Conservation (phyloP, 2,329 filamentous ascomycete species). For the Colletotrichum paranaense region DNA sequence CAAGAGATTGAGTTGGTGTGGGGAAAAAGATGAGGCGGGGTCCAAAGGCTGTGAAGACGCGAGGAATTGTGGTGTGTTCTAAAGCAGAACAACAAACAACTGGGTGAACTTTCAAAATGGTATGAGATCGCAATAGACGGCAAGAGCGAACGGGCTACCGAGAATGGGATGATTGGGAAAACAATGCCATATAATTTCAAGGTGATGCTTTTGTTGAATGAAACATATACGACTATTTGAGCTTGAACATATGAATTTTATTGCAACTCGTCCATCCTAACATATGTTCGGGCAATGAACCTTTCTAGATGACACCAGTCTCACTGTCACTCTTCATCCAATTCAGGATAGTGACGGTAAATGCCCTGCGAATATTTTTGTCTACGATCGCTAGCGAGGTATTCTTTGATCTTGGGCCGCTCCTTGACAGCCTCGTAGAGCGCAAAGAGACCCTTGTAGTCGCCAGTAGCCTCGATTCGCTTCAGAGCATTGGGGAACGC, state of each 20-base stretch:
- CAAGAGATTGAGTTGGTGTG: neutral
- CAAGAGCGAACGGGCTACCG: too few species aligned
- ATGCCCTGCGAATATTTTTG: constrained; percentile 72
- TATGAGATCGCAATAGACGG: too few species aligned
- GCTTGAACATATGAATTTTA: too few species aligned
- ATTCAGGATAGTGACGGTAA: constrained; percentile 78
- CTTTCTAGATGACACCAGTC: too few species aligned
- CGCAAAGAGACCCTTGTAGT: constrained; percentile 71
- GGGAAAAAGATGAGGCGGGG: neutral
- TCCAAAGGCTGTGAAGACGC: too few species aligned
- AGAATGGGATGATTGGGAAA: too few species aligned
- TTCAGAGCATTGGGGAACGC: constrained; percentile 77
- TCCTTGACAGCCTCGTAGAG: constrained; percentile 73
- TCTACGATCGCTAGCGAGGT: constrained; percentile 74
- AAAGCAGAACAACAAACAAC: neutral
- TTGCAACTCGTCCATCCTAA: too few species aligned
- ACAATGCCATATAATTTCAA: too few species aligned
- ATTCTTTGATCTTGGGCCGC: constrained; percentile 73
- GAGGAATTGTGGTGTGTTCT: too few species aligned
- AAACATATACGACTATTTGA: too few species aligned
- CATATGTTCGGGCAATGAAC: too few species aligned
- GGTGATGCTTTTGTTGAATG: too few species aligned
- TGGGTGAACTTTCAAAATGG: neutral
- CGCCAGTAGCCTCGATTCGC: constrained; percentile 62
- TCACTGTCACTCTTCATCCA: constrained; percentile 60